Evolutionary conservation across 1,284 basidiomycete genomes (phyloP), one percentile per base, ranked within the genome.

Genomic region (Chiua sp.): DNA sequence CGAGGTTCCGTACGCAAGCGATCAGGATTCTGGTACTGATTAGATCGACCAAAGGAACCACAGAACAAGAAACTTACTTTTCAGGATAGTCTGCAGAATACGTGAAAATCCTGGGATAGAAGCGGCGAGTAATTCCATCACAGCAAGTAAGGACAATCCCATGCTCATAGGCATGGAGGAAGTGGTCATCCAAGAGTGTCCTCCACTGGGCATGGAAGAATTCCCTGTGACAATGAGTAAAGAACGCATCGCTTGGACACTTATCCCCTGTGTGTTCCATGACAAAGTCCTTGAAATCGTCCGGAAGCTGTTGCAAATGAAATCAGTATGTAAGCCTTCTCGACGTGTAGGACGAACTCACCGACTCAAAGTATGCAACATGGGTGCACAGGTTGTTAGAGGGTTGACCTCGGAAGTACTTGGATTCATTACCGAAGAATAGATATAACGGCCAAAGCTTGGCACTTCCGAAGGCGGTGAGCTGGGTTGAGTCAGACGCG

Each of bases 81-180:
- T 72, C 62, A 0, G 69, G 70, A 47, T 72, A 71, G 53, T 68
- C 73, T 65, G 71, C 71, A 0, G 68, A 73, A 50, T 77, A 75
- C 0, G 70, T 77, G 30, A 78, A 74, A 1, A 77, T 64, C 1
- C 69, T 53, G 3, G 72, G 73, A 46, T 67, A 77, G 0, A 77
- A 10, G 2, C 65, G 59, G 0, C 66, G 63, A 5, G 48, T 28
- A 0, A 75, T 53, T 1, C 72, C 69, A 61, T 76, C 67, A 6
- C 32, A n/a, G 23, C 70, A 76, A 35, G 59, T 53, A 7, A 76
- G 62, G 0, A 76, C 66, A 7, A 76, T 70, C 0, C 75, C 72
- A 55, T 75, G 62, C 23, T 58, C 33, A 47, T 72, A 78, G 0
- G 68, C 72, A 7, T 75, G 46, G 10, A 71, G 15, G 53, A 77